A percentile compares a stretch with the other conserved stretches of the same genome.
Evolutionary conservation across 768 basidiomycete species (phyloP).

Genomic region (Dendrothele bispora): DNA sequence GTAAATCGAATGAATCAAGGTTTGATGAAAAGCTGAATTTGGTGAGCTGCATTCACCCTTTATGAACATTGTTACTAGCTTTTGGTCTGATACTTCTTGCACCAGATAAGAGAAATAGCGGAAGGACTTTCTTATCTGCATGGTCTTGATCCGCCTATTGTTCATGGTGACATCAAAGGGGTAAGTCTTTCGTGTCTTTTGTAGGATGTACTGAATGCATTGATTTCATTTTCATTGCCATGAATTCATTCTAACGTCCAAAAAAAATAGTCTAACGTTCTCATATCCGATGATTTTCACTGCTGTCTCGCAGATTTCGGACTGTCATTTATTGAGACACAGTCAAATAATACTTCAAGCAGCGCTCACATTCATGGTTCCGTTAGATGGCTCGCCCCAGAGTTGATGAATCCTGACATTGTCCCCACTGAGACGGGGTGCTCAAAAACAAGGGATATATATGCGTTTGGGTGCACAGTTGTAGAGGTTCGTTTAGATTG

Average conservation of each 20-base stretch:
- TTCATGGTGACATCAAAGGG: constrained; percentile 7
- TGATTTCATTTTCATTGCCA: no score
- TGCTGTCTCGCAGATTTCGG: constrained; percentile 8
- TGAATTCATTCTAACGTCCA: background rate
- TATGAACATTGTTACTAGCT: no score
- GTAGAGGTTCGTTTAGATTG: background rate
- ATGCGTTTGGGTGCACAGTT: constrained; percentile 9
- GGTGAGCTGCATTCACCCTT: no score
- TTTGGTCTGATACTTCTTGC: no score
- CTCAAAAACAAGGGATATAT: constrained; percentile 6
- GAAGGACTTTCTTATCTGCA: constrained; percentile 7
- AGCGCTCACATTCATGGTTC: background rate
- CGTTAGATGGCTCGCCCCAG: constrained; percentile 4
- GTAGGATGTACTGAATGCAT: no score
- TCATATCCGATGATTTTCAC: background rate
- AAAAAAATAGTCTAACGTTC: background rate
- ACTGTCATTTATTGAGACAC: background rate
- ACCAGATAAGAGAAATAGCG: background rate
- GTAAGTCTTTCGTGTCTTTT: background rate
- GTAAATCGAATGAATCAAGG: no score
- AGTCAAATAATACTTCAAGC: background rate
- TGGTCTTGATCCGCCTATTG: constrained; percentile 4
- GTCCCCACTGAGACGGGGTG: background rate
- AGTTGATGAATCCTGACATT: background rate
- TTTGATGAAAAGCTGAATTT: no score